These are phyloP conservation scores for Paramecium tetraurelia DNA, from an alignment of 73 alveolate genomes.

Conservation along the genomic window DNA sequence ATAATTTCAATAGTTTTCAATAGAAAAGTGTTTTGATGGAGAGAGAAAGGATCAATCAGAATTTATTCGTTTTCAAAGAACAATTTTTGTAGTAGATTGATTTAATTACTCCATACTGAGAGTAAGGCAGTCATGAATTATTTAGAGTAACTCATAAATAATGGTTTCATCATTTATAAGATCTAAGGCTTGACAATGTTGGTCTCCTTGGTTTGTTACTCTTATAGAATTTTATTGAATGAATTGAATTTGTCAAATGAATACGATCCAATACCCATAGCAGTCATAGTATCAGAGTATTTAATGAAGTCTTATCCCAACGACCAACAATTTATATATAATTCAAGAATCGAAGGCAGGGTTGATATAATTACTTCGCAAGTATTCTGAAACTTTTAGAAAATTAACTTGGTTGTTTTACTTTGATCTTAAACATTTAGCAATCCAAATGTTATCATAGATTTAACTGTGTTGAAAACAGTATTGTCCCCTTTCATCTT, in stretches of 20 bases:
- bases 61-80: not conserved
- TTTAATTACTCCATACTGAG: slow-evolving; percentile 20
- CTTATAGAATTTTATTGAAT: slow-evolving; percentile 42
- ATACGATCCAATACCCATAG: slow-evolving; percentile 55
- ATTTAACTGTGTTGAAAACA: not conserved
- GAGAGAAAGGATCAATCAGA: not conserved
- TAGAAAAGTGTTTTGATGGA: slow-evolving; percentile 49
- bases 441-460: slow-evolving; percentile 52
- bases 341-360: slow-evolving; percentile 37
- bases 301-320: slow-evolving; percentile 28
- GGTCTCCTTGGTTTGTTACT: slow-evolving; percentile 13
- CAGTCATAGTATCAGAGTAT: slow-evolving; percentile 37
- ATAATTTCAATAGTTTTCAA: slow-evolving; percentile 48
- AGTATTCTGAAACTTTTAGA: slow-evolving; percentile 53
- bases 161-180: slow-evolving; percentile 55
- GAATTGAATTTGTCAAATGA: slow-evolving; percentile 42
- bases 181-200: slow-evolving; percentile 40
- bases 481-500: not conserved
- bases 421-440: slow-evolving; percentile 21
- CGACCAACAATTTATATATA: slow-evolving; percentile 57
- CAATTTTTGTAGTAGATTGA: not conserved
- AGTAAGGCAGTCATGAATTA: slow-evolving; percentile 50
- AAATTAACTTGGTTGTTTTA: not conserved
- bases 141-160: slow-evolving; percentile 33
- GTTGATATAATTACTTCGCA: slow-evolving; percentile 34